Percentiles rank a stretch among this genome's conserved stretches.
phyloP scores from a whole-genome alignment of 192 early-diverging fungal genomes.

The Coemansia sp. region DNA sequence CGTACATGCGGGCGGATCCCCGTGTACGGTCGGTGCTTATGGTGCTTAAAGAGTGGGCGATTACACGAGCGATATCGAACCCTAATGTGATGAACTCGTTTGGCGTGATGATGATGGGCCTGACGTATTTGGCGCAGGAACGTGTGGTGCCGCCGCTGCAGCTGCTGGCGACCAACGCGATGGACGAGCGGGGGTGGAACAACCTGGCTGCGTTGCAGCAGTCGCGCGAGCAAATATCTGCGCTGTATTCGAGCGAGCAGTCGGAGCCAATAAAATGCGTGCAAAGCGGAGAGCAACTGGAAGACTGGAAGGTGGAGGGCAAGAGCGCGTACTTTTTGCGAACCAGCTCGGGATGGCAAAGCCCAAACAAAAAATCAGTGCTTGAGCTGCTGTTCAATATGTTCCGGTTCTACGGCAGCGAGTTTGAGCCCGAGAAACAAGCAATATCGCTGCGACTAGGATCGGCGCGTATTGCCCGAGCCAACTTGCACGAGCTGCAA shows the following conservation, averaged over 20 bases:
- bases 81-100: slow-evolving; percentile 39
- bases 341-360: slow-evolving; percentile 11
- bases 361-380: slow-evolving; percentile 25
- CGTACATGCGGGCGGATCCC: slow-evolving; percentile 23
- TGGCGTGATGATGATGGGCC: slow-evolving; percentile 38
- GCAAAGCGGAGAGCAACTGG: background rate
- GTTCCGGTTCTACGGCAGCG: slow-evolving; percentile 33
- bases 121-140: slow-evolving; percentile 34
- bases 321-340: slow-evolving; percentile 13
- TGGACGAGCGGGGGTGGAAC: slow-evolving; percentile 3
- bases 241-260: slow-evolving; percentile 5
- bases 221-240: slow-evolving; percentile 1
- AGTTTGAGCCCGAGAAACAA: slow-evolving; percentile 28
- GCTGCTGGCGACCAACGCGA: slow-evolving; percentile 13
- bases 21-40: slow-evolving; percentile 26
- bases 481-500: slow-evolving; percentile 15
- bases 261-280: slow-evolving; percentile 6
- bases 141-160: slow-evolving; percentile 46
- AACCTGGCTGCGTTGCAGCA: slow-evolving; percentile 6
- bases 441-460: slow-evolving; percentile 40
- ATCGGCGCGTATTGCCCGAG: slow-evolving; percentile 18
- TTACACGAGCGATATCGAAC: slow-evolving; percentile 9
- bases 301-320: slow-evolving; percentile 11
- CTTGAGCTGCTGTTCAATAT: slow-evolving; percentile 22
- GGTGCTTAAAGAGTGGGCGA: slow-evolving; percentile 37